phyloP scores from a whole-genome alignment of 2,329 filamentous ascomycete genomes.

The Biscogniauxia sp. region DNA sequence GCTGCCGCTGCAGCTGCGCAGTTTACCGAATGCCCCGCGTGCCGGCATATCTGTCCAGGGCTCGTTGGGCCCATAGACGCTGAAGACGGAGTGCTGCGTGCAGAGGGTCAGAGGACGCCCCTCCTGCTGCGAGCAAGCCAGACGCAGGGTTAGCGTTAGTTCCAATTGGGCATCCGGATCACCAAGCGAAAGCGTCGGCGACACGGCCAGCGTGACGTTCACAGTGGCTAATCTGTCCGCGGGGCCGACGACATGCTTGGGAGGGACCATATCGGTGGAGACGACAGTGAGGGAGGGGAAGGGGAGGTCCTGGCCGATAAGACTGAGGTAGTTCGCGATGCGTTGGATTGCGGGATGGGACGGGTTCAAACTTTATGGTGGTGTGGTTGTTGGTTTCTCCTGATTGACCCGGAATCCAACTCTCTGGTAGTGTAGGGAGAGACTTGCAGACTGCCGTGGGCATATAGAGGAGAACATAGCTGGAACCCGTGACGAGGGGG shows the following conservation, averaged over 20 bases:
- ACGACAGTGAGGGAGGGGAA: not conserved
- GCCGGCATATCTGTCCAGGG: not conserved
- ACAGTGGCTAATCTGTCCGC: conserved; percentile 3
- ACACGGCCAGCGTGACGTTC: conserved; percentile 3
- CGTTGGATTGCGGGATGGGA: not conserved
- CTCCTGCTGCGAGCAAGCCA: conserved; percentile 1
- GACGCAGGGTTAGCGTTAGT: conserved; percentile 4
- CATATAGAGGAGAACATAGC: not conserved
- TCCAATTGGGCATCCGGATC: conserved; percentile 6
- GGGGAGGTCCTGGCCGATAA: not conserved
- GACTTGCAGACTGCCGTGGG: not conserved
- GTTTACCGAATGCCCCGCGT: not conserved
- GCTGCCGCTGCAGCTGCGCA: not conserved
- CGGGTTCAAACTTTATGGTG: not conserved
- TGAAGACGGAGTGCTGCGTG: not conserved
- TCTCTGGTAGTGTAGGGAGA: not conserved
- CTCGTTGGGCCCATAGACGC: not conserved
- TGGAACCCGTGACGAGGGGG: not conserved
- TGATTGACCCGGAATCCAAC: not conserved
- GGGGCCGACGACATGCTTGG: conserved; percentile 5
- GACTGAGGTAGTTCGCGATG: not conserved
- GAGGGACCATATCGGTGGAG: not conserved
- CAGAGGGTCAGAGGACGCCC: conserved; percentile 2
- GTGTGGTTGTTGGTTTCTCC: not conserved
- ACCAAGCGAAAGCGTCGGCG: conserved; percentile 10